Base-by-base conservation (phyloP, 345 rosid genomes). In the Hypericum perforatum region DNA sequence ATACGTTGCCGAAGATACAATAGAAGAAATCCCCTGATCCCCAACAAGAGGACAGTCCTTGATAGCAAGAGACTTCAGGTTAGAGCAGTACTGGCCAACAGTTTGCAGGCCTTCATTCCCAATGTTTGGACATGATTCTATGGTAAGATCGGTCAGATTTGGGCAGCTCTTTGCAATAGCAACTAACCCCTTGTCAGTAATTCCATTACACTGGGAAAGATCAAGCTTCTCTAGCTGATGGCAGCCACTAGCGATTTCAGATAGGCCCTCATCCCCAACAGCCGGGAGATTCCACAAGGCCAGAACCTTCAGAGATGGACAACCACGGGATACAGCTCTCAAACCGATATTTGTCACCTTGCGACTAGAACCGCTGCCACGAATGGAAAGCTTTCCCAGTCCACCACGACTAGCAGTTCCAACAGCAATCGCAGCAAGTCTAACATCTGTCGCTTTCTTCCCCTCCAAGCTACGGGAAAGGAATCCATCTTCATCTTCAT, bases 361-460 rank as follows among this genome's bases (percentile, higher is more conserved):
- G 43, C 66, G 57, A 45, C 43, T 58, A 49, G 32, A 1, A 22
- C 4, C 4, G 32, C 32, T 22, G 32, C 94, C 98, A 8, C 75
- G 63, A n/a, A 92, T 66, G 6, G 67, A 62, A 36, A 92, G 84
- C 57, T 92, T 89, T 6, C 85, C 94, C 43, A 92, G 58, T 11
- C 98, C 97, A n/a, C 98, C 98, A 45, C 80, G 84, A n/a, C 68
- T 61, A 51, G 94, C 84, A 49, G 95, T 82, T 55, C 98, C 97
- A 42, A 92, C 94, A 39, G 91, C 80, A 9, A 92, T 77, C 0
- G 98, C 79, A 56, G 98, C 86, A 56, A 92, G 82, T 67, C 89
- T 80, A 41, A 82, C 58, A 72, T 92, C 98, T 0, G 90, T 89
- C 5, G 95, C 95, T 64, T 83, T 92, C 74, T 80, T 82, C 56